Evolutionary conservation across 1,284 basidiomycete species (phyloP).

Genomic region (Rhodotorula glutinis): DNA sequence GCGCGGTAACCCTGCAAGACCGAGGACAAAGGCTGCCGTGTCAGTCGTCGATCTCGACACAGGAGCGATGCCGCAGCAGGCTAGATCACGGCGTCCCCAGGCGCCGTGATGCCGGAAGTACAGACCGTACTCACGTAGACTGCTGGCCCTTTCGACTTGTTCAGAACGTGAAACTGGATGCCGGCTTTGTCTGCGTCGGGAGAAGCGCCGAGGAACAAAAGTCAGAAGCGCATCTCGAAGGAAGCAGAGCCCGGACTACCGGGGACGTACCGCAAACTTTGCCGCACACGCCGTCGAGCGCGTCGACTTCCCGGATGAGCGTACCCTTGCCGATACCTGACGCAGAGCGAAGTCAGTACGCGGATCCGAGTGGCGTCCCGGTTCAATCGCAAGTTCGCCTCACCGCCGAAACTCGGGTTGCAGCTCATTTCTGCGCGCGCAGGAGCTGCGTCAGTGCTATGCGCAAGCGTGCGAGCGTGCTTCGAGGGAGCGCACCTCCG

Average conservation of each 20-base stretch:
- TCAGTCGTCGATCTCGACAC: neutral
- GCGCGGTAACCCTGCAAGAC: slow-evolving; percentile 70
- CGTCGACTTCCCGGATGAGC: slow-evolving; percentile 81
- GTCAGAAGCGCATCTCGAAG: neutral
- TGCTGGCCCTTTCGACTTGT: slow-evolving; percentile 78
- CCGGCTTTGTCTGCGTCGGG: slow-evolving; percentile 67
- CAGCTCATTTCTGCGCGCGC: slow-evolving; percentile 66
- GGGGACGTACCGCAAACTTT: slow-evolving; percentile 38
- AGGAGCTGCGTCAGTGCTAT: too few species aligned
- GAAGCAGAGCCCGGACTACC: neutral
- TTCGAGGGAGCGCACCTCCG: slow-evolving; percentile 50
- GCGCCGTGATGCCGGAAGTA: neutral
- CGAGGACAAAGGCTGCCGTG: too few species aligned
- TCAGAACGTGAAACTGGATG: slow-evolving; percentile 80
- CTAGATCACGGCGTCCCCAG: too few species aligned
- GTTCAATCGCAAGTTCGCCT: neutral
- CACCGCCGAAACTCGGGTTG: slow-evolving; percentile 71
- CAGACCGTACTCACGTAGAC: slow-evolving; percentile 65
- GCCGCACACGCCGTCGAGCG: slow-evolving; percentile 53
- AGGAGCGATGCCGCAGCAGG: neutral
- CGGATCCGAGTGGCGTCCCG: too few species aligned
- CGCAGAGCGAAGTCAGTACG: slow-evolving; percentile 6
- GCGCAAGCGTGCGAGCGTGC: too few species aligned
- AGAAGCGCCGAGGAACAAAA: neutral
- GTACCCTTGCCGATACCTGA: slow-evolving; percentile 79